A percentile compares a stretch with the other conserved stretches of the same genome.
Evolutionary conservation across 352 stramenopile species (phyloP).

Genomic region (Stephanocyclus meneghinianus): DNA sequence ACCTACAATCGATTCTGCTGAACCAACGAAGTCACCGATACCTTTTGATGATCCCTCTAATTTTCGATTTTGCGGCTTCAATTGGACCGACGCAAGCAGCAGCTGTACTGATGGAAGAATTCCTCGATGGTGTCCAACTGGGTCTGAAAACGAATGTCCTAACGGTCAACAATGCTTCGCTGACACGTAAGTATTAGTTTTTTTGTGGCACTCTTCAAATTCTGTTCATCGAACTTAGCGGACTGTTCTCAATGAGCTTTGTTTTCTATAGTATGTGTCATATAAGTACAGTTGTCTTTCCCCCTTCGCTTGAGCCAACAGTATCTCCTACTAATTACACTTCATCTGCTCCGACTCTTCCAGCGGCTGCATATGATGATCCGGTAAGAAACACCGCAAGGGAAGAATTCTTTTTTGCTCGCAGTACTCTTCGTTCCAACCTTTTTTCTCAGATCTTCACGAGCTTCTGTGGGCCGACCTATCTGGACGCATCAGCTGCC

Average conservation of each 20-base stretch:
- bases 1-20: slow-evolving; percentile 7
- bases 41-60: slow-evolving; percentile 10
- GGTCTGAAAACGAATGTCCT: slow-evolving; percentile 1
- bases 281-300: not conserved
- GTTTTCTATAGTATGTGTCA: not conserved
- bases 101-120: slow-evolving; percentile 6
- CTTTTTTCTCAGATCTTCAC: not conserved
- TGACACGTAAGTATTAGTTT: slow-evolving; percentile 4
- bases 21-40: slow-evolving; percentile 16
- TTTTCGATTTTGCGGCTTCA: slow-evolving; percentile 12
- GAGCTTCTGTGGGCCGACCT: slow-evolving; percentile 6
- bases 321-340: slow-evolving; percentile 8
- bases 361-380: slow-evolving; percentile 2
- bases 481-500: slow-evolving; percentile 2
- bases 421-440: too few species aligned
- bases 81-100: slow-evolving; percentile 11
- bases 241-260: not conserved
- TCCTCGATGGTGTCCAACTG: slow-evolving; percentile 14
- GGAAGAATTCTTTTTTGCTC: too few species aligned
- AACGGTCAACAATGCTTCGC: slow-evolving; percentile 19
- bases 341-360: not conserved
- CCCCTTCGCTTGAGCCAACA: not conserved
- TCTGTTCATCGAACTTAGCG: too few species aligned
- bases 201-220: too few species aligned
- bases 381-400: not conserved